Evolutionary conservation across 305 asterid species (phyloP).

Genomic region (Fraxinus greggii): DNA sequence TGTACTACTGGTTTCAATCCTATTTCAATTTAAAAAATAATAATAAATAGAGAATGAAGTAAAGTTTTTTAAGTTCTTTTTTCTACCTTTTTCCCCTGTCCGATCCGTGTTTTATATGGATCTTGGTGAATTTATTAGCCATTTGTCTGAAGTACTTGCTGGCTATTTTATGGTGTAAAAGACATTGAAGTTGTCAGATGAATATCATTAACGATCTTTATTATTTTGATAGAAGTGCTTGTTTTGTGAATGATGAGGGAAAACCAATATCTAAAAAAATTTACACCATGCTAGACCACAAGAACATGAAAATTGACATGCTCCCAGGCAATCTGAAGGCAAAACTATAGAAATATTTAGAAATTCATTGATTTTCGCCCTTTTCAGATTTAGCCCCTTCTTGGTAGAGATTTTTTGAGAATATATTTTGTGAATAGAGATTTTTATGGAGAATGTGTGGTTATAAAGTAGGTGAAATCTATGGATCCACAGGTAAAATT

Average conservation of each 20-base stretch:
- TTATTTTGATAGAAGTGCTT: not conserved
- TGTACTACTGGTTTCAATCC: not conserved
- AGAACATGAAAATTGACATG: not conserved
- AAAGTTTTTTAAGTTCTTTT: not conserved
- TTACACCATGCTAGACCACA: not conserved
- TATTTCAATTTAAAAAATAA: not conserved
- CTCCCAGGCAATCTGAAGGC: not conserved
- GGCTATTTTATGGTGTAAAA: not conserved
- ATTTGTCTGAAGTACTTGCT: not conserved
- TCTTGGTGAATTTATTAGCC: not conserved
- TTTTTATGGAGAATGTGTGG: not conserved
- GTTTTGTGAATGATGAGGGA: not conserved
- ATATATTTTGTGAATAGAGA: no score
- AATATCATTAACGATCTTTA: not conserved
- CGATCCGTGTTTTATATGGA: not conserved
- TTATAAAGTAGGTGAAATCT: not conserved
- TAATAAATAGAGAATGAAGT: not conserved
- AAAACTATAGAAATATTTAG: not conserved
- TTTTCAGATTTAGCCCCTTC: not conserved
- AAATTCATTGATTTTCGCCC: not conserved
- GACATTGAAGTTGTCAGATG: not conserved
- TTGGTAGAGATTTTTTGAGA: not conserved
- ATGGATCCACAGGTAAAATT: not conserved
- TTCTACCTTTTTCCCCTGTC: not conserved
- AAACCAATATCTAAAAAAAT: not conserved